Percentiles rank a stretch among this genome's conserved stretches.
These are phyloP conservation scores for Brassica cretica DNA, from an alignment of 345 rosid species.

Conservation along the genomic window DNA sequence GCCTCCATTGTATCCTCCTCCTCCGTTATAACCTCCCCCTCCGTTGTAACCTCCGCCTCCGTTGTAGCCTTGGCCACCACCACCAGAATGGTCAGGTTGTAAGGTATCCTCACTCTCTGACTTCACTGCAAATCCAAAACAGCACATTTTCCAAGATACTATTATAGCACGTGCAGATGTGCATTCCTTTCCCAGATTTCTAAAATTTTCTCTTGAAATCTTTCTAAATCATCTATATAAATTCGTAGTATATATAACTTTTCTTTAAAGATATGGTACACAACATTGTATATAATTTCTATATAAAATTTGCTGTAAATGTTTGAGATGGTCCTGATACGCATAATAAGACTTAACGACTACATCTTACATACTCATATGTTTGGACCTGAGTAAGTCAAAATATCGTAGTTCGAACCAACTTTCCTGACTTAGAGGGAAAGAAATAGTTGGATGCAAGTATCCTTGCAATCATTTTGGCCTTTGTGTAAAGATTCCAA, in stretches of 20 bases:
- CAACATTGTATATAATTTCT: not conserved
- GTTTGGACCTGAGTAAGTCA: not conserved
- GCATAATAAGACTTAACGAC: not conserved
- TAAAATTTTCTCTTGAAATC: not conserved
- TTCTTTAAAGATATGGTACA: not conserved
- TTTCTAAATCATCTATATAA: not conserved
- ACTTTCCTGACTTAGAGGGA: not conserved
- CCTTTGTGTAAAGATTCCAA: not conserved
- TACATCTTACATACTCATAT: not conserved
- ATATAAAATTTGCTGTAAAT: not conserved
- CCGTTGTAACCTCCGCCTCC: conserved; percentile 6
- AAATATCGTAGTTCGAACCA: not conserved
- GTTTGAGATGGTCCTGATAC: not conserved
- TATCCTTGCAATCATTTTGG: not conserved
- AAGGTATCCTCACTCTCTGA: conserved; percentile 17
- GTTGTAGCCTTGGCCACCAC: not conserved
- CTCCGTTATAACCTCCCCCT: not conserved
- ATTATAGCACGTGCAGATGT: not conserved
- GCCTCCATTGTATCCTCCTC: not conserved
- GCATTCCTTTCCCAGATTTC: not conserved
- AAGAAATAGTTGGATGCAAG: not conserved
- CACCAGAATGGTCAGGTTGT: conserved; percentile 16
- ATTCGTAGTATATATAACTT: not conserved
- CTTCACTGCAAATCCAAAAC: not conserved
- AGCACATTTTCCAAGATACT: conserved; percentile 4